Evolutionary conservation across 2,329 filamentous ascomycete species (phyloP).

Genomic region (Iodosphaeria phyllophila): DNA sequence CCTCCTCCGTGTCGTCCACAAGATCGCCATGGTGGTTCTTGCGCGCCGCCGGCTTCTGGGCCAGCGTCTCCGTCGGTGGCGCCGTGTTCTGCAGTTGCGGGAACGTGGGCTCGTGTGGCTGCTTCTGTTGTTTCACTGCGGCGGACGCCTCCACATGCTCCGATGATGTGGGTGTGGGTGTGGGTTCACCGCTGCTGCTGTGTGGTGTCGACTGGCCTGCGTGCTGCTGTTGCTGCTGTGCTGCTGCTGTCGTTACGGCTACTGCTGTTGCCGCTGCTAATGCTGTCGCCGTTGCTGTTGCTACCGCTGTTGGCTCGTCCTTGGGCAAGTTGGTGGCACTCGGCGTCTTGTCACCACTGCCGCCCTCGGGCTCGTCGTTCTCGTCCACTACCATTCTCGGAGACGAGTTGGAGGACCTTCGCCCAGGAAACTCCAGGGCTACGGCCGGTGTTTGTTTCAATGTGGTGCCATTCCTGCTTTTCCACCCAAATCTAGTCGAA

Average conservation of each 20-base stretch:
- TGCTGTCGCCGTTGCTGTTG: slow-evolving; percentile 2
- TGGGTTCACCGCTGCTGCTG: not conserved
- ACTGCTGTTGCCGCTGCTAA: slow-evolving; percentile 2
- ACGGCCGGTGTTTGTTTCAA: too few relatives aligned
- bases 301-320: too few relatives aligned
- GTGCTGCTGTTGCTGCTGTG: not conserved
- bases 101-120: slow-evolving; percentile 13
- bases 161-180: not conserved
- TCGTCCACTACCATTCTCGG: too few relatives aligned
- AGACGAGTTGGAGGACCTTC: too few relatives aligned
- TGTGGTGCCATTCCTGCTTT: too few relatives aligned
- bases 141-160: not conserved
- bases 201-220: slow-evolving; percentile 1
- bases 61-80: slow-evolving; percentile 17
- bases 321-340: too few relatives aligned
- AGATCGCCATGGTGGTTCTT: slow-evolving; percentile 5
- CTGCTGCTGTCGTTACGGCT: slow-evolving; percentile 1
- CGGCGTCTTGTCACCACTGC: too few relatives aligned
- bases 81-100: slow-evolving; percentile 23
- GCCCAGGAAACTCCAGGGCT: too few relatives aligned
- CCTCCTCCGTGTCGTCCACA: slow-evolving; percentile 38
- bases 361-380: too few relatives aligned
- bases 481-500: too few relatives aligned
- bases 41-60: slow-evolving; percentile 11
- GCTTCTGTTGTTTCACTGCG: not conserved